Conservation (phyloP, 2,329 filamentous ascomycete genomes). For the Calonectria pauciramosa region DNA sequence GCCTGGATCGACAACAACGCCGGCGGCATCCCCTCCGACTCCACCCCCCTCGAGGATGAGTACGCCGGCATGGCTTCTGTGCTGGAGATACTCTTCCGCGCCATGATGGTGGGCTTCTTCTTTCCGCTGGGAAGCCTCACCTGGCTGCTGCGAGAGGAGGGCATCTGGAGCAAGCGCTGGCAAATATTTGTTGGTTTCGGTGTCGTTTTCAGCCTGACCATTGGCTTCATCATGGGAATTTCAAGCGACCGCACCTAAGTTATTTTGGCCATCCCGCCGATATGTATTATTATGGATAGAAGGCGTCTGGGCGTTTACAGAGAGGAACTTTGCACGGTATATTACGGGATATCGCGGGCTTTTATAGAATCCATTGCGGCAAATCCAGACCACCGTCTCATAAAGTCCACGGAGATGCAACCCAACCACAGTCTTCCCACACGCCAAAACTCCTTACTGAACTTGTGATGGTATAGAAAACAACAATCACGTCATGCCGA, state of each 20-base stretch:
- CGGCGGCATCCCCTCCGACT: conserved; percentile 55
- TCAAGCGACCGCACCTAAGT: conserved; percentile 50
- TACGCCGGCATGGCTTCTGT: conserved; percentile 66
- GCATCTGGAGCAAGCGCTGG: conserved; percentile 87
- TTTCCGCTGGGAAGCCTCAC: conserved; percentile 90
- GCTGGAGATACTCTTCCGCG: conserved; percentile 88
- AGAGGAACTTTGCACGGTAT: conserved; percentile 27
- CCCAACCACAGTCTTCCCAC: conserved; percentile 34
- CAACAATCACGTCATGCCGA: conserved; percentile 32
- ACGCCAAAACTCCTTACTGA: conserved; percentile 43
- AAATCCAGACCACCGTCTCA: conserved; percentile 21
- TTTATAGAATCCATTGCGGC: conserved; percentile 38
- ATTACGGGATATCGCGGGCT: conserved; percentile 29
- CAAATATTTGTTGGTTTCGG: conserved; percentile 90
- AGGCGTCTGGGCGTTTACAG: conserved; percentile 20
- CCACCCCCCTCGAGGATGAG: conserved; percentile 58
- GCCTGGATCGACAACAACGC: conserved; percentile 86
- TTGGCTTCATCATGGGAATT: conserved; percentile 75
- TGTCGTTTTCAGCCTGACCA: conserved; percentile 81
- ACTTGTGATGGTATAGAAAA: conserved; percentile 40
- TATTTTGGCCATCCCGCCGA: neutral
- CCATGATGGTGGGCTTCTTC: conserved; percentile 93
- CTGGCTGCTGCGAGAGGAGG: conserved; percentile 89
- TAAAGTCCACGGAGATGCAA: conserved; percentile 21
- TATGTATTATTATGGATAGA: conserved; percentile 17